phyloP scores from a whole-genome alignment of 2,329 filamentous ascomycete species.

The Hypoxylon rubiginosum region DNA sequence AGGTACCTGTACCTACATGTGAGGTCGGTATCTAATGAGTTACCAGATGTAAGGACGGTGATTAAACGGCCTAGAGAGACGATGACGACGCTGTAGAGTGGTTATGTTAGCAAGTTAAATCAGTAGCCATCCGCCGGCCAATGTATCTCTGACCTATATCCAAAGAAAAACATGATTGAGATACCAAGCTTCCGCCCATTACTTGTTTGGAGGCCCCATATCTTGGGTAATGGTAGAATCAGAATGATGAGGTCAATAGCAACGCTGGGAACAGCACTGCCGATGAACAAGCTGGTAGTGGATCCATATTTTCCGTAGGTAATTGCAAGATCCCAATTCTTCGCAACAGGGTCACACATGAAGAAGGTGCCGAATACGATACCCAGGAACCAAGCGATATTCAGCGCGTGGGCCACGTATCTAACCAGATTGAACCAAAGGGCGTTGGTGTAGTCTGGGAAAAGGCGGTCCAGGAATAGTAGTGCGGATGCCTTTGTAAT shows the following conservation, averaged over 20 bases:
- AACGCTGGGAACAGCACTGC: slow-evolving; percentile 35
- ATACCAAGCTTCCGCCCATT: slow-evolving; percentile 26
- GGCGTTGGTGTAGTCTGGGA: slow-evolving; percentile 3
- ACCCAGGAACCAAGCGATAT: slow-evolving; percentile 37
- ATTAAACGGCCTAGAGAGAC: slow-evolving; percentile 35
- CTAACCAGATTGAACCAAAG: slow-evolving; percentile 16
- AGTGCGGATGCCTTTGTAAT: slow-evolving; percentile 15
- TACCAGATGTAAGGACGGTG: slow-evolving; percentile 19
- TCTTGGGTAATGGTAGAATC: slow-evolving; percentile 35
- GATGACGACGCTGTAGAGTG: slow-evolving; percentile 29
- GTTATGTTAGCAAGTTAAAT: background rate
- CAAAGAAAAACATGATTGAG: slow-evolving; percentile 30
- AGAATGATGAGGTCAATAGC: slow-evolving; percentile 40
- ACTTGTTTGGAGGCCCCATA: slow-evolving; percentile 36
- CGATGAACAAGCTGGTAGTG: slow-evolving; percentile 13
- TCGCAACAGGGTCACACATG: slow-evolving; percentile 30
- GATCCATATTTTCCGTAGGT: slow-evolving; percentile 16
- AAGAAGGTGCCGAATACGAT: slow-evolving; percentile 34
- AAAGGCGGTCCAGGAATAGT: slow-evolving; percentile 27
- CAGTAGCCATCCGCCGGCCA: slow-evolving; percentile 4
- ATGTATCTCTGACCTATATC: no score
- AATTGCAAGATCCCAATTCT: slow-evolving; percentile 18
- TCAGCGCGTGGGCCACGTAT: slow-evolving; percentile 20
- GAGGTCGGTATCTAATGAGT: slow-evolving; percentile 22
- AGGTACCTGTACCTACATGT: slow-evolving; percentile 34